phyloP scores from a whole-genome alignment of 1,284 basidiomycete species.

The Melampsora americana region DNA sequence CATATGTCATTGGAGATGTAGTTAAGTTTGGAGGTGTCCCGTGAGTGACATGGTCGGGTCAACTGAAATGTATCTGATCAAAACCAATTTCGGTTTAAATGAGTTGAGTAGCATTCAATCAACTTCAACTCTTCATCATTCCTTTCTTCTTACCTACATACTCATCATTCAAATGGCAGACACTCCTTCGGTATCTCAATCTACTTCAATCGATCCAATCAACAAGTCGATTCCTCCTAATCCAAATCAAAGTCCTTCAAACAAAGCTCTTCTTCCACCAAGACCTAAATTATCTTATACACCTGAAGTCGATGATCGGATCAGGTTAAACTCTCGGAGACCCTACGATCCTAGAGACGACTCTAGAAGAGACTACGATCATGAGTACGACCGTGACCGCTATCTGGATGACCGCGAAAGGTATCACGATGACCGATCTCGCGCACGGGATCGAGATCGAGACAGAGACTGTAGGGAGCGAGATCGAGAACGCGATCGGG shows the following conservation, averaged over 20 bases:
- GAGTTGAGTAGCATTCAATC: no score
- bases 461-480: conserved; percentile 18
- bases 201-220: neutral
- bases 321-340: conserved; percentile 12
- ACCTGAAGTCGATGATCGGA: conserved; percentile 26
- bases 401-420: conserved; percentile 29
- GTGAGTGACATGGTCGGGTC: no score
- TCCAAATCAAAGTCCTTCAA: neutral
- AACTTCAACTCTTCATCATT: neutral
- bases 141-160: neutral
- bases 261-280: conserved; percentile 19
- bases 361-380: conserved; percentile 23
- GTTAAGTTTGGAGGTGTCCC: no score
- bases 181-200: neutral
- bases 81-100: no score
- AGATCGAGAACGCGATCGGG: conserved; percentile 8
- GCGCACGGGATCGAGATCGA: conserved; percentile 24
- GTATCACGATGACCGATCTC: conserved; percentile 12
- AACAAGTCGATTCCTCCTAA: neutral
- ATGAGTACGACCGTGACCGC: conserved; percentile 35
- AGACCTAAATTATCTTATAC: conserved; percentile 40
- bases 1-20: no score
- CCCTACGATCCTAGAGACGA: conserved; percentile 27
- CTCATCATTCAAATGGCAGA: neutral
- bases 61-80: no score